These are phyloP conservation scores for Paxillus ammoniavirescens DNA, from an alignment of 768 basidiomycete species.

Conservation along the genomic window DNA sequence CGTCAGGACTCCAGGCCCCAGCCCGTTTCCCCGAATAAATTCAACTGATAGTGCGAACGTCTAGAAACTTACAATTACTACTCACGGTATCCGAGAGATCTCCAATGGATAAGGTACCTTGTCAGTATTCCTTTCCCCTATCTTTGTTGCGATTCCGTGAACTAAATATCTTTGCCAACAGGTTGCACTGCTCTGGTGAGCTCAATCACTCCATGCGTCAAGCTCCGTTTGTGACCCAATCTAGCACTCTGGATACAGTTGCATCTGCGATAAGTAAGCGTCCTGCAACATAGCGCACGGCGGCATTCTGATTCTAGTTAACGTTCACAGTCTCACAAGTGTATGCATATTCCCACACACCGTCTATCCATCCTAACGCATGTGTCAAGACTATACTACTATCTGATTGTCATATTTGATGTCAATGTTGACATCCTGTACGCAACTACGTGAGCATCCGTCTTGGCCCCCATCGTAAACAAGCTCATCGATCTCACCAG, in stretches of 20 bases:
- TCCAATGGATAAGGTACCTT: conserved; percentile 15
- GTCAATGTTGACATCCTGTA: conserved; percentile 21
- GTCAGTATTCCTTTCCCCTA: conserved; percentile 9
- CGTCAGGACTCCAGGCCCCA: neutral
- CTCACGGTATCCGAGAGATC: conserved; percentile 24
- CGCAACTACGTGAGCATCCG: conserved; percentile 24
- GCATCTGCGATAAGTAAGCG: conserved; percentile 25
- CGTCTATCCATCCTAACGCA: conserved; percentile 6
- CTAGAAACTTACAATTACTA: conserved; percentile 31
- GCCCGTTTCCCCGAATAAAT: neutral
- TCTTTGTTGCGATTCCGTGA: neutral
- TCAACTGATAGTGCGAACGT: neutral
- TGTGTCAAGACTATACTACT: conserved; percentile 26
- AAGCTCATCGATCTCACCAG: conserved; percentile 13
- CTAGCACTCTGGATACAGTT: conserved; percentile 24
- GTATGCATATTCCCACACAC: conserved; percentile 11
- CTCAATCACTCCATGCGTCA: neutral
- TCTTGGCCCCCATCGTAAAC: neutral
- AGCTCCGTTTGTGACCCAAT: neutral
- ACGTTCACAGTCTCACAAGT: conserved; percentile 23
- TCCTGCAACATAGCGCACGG: neutral
- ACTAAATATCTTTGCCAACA: neutral
- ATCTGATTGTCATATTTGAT: conserved; percentile 24
- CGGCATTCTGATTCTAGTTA: conserved; percentile 4
- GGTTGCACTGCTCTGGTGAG: conserved; percentile 24